Percentiles rank a stretch among this genome's conserved stretches.
These are phyloP conservation scores for Yarrowia sp. DNA, from an alignment of 805 yeast species.

Conservation along the genomic window DNA sequence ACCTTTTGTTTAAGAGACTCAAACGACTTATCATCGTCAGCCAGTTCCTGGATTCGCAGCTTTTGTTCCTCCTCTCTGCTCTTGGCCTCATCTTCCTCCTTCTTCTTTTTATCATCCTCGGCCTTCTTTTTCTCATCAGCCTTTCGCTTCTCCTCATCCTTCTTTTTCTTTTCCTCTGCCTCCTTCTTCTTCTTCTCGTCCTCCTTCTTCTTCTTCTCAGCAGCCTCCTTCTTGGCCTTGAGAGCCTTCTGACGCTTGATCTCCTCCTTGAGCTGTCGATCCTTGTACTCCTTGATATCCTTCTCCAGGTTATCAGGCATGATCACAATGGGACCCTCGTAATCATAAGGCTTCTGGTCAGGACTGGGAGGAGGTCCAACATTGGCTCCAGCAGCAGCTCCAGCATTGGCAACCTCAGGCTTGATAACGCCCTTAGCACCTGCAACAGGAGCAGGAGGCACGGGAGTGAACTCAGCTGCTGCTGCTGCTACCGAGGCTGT, in stretches of 20 bases:
- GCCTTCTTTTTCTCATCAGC: neutral
- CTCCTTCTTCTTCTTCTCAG: neutral
- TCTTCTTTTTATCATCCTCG: conserved; percentile 8
- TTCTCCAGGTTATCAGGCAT: conserved; percentile 11
- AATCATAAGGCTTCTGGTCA: conserved; percentile 1
- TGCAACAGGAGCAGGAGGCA: neutral
- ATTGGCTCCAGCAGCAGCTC: neutral
- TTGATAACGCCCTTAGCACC: neutral
- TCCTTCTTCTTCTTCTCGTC: conserved; percentile 21
- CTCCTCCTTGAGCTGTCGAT: too few species aligned
- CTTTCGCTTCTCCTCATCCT: conserved; percentile 8
- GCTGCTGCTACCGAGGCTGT: neutral
- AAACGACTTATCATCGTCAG: neutral
- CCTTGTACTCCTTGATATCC: neutral
- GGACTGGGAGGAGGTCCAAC: neutral
- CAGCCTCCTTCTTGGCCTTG: neutral
- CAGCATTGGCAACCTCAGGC: neutral
- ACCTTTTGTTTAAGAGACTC: conserved; percentile 7
- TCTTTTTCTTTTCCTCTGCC: neutral
- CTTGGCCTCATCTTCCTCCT: conserved; percentile 11
- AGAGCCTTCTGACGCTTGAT: neutral
- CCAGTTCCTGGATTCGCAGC: neutral
- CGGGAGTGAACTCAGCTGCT: neutral
- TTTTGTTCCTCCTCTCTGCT: neutral
- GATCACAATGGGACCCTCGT: conserved; percentile 7